Conservation (phyloP, 306 rosid genomes). For the Pterocarpus santalinus region DNA sequence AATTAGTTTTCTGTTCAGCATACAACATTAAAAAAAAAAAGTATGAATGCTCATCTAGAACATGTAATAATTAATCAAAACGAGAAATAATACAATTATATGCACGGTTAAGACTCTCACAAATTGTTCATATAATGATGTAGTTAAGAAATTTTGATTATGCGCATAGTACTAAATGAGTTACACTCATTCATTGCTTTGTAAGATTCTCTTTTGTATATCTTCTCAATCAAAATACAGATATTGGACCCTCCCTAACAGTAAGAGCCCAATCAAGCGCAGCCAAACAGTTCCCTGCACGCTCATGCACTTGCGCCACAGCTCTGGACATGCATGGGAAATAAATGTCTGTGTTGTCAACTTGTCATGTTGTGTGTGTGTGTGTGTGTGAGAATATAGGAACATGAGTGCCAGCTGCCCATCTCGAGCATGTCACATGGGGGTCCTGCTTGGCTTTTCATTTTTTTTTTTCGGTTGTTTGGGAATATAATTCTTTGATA, state of each 20-base stretch:
- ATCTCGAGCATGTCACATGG: neutral
- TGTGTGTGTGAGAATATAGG: neutral
- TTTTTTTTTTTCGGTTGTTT: too few relatives aligned
- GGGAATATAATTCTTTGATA: neutral
- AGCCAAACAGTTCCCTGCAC: neutral
- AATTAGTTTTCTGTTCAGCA: too few relatives aligned
- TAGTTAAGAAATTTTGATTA: too few relatives aligned
- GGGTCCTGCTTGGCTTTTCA: neutral
- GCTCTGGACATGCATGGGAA: neutral
- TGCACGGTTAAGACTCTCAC: too few relatives aligned
- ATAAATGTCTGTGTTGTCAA: constrained; percentile 19
- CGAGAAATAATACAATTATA: too few relatives aligned
- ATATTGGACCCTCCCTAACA: neutral
- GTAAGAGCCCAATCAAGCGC: neutral
- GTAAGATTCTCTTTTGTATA: too few relatives aligned
- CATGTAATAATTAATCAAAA: too few relatives aligned
- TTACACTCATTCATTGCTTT: too few relatives aligned
- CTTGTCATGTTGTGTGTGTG: neutral
- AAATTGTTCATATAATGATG: too few relatives aligned
- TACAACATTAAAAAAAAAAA: too few relatives aligned
- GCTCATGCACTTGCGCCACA: neutral
- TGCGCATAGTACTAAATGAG: neutral
- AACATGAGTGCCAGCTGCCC: constrained; percentile 24
- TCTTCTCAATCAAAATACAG: neutral
- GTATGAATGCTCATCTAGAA: too few relatives aligned